phyloP scores from a whole-genome alignment of 805 yeast species.

The Ogataea minuta region DNA sequence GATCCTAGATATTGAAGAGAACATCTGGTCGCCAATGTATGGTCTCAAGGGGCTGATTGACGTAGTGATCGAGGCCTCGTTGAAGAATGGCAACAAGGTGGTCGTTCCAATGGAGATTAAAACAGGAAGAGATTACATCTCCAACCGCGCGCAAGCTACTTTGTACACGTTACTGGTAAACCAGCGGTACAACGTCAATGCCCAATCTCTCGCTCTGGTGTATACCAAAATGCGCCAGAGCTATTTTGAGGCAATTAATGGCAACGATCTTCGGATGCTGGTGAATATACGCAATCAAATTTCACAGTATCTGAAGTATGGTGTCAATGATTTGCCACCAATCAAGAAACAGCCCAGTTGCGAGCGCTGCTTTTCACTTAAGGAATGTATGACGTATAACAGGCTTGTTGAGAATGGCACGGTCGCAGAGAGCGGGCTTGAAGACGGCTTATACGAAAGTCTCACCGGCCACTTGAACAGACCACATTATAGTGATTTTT shows the following conservation, averaged over 20 bases:
- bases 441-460: conserved; percentile 43
- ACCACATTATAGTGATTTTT: conserved; percentile 49
- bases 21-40: conserved; percentile 85
- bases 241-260: conserved; percentile 40
- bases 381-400: conserved; percentile 64
- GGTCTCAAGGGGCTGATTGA: conserved; percentile 91
- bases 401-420: conserved; percentile 59
- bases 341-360: conserved; percentile 52
- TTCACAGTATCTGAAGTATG: conserved; percentile 55
- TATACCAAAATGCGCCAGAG: conserved; percentile 64
- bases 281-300: conserved; percentile 71
- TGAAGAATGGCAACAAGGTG: conserved; percentile 44
- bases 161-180: conserved; percentile 74
- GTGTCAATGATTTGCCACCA: conserved; percentile 51
- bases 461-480: conserved; percentile 50
- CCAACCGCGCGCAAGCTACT: conserved; percentile 85
- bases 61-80: conserved; percentile 68
- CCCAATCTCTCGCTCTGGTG: conserved; percentile 63
- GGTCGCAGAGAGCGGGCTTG: conserved; percentile 52
- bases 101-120: conserved; percentile 86
- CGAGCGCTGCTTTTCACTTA: conserved; percentile 56
- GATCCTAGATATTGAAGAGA: conserved; percentile 83
- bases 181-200: conserved; percentile 74
- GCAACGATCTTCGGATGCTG: conserved; percentile 61
- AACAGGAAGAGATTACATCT: conserved; percentile 66